Evolutionary conservation across 2,329 filamentous ascomycete species (phyloP), one percentile per base, ranked within the genome.

Genomic region (Albophoma yamanashiensis): DNA sequence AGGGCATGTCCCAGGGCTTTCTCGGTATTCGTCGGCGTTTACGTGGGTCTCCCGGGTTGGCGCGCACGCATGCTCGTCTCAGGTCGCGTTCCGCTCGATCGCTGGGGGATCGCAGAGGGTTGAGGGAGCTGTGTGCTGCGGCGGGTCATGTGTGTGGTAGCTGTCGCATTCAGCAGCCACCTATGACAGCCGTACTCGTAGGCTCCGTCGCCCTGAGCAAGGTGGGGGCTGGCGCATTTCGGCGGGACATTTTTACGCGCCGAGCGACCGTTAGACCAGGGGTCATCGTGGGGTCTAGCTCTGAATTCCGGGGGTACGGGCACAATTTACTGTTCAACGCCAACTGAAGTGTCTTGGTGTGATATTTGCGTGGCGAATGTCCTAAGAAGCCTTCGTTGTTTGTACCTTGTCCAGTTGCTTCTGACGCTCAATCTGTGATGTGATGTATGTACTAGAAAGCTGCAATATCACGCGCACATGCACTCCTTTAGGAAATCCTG

Each of bases 181-280:
- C 47, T 52, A 34, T 52, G 47, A 11, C 25, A 9, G 47, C 36
- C 11, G 1, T 14, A 38, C 34, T 36, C 34, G 34, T 7, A 17
- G 27, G 17, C 3, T 25, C 3, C 1, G 22, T 9, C 15, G 27
- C 42, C 31, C 25, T 34, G 17, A 25, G 56, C 5, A 15, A 7
- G 57, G 43, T 45, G 31, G 57, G 56, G 43, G 20, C 42, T n/a
- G 43, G 34, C 39, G 58, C 50, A 25, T 22, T 42, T 60, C 61
- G 58, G 61, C 50, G 42, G 40, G 20, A 62, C 40, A 45, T 62
- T 62, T 58, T 62, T 62, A 62, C 61, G 58, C 17, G 25, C 58
- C 56, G 60, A 42, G 31, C 43, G 31, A 6, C 22, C 8, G 34
- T 57, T 27, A 40, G 22, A 20, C 45, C 56, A 45, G 39, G 56